Conservation (phyloP, 1,284 basidiomycete genomes). For the Sanghuangporus weigelae region DNA sequence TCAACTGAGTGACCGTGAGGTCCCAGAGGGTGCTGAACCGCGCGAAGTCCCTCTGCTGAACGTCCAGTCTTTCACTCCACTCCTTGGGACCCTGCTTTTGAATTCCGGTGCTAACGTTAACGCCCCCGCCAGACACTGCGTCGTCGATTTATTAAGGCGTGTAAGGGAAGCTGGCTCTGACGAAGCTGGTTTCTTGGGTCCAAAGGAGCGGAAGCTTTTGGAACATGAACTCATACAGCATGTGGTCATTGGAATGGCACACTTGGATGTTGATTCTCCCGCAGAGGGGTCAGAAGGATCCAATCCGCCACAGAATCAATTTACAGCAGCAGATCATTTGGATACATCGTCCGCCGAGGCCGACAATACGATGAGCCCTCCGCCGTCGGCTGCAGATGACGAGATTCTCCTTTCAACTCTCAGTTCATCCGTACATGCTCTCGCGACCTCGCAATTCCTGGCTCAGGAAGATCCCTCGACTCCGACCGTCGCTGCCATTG, state of each 20-base stretch:
- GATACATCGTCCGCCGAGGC: neutral
- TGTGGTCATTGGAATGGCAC: slow-evolving; percentile 84
- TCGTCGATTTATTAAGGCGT: slow-evolving; percentile 74
- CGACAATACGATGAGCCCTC: slow-evolving; percentile 2
- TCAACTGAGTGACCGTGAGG: slow-evolving; percentile 19
- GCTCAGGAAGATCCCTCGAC: slow-evolving; percentile 8
- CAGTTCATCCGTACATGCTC: slow-evolving; percentile 2
- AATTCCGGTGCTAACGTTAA: slow-evolving; percentile 75
- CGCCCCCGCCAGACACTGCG: slow-evolving; percentile 67
- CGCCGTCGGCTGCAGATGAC: slow-evolving; percentile 13
- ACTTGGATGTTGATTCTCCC: slow-evolving; percentile 49
- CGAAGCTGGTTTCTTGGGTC: slow-evolving; percentile 45
- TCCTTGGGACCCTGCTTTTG: slow-evolving; percentile 84
- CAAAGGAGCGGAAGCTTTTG: slow-evolving; percentile 55
- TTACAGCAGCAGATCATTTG: neutral
- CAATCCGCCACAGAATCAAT: slow-evolving; percentile 26
- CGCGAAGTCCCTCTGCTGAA: slow-evolving; percentile 46
- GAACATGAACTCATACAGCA: slow-evolving; percentile 78
- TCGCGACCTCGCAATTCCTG: slow-evolving; percentile 14
- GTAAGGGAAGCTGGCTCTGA: slow-evolving; percentile 48
- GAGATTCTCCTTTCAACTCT: slow-evolving; percentile 10
- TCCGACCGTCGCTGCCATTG: neutral
- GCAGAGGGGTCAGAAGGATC: slow-evolving; percentile 27
- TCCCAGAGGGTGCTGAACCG: slow-evolving; percentile 23
- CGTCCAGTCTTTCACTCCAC: slow-evolving; percentile 86